Evolutionary conservation across 2,329 filamentous ascomycete species (phyloP).

Genomic region (Didymosphaeria variabile): DNA sequence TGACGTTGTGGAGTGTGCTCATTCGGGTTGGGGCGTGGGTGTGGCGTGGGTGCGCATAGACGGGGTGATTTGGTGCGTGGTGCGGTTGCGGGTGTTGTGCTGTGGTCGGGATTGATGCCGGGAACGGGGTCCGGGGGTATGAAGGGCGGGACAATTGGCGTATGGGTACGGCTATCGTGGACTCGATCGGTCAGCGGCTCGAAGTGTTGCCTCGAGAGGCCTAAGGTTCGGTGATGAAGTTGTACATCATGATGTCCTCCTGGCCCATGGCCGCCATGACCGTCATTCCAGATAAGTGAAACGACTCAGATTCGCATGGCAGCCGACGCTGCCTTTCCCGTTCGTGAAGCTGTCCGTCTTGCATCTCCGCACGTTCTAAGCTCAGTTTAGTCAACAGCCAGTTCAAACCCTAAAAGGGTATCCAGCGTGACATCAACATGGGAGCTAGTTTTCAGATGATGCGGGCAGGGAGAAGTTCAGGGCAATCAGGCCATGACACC

Average conservation of each 20-base stretch:
- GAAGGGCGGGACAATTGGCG: neutral
- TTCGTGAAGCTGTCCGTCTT: constrained; percentile 2
- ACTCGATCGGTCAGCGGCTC: neutral
- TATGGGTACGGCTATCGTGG: neutral
- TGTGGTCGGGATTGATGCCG: constrained; percentile 13
- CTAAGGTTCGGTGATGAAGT: neutral
- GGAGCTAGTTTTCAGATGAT: constrained; percentile 21
- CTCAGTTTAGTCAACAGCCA: constrained; percentile 29
- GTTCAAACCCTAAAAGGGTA: constrained; percentile 20
- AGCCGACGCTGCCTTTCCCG: constrained; percentile 10
- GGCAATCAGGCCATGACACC: constrained; percentile 47
- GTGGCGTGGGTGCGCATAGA: neutral
- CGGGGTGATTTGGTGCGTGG: constrained; percentile 12
- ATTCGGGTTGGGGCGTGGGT: constrained; percentile 14
- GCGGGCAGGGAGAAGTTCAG: constrained; percentile 18
- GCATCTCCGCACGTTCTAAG: constrained; percentile 8
- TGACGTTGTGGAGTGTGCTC: constrained; percentile 30
- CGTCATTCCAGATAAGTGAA: no score
- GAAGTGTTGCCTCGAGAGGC: neutral
- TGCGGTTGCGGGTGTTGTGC: neutral
- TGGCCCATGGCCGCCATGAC: neutral
- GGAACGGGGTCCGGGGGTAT: constrained; percentile 13
- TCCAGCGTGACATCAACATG: constrained; percentile 28
- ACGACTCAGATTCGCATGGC: neutral
- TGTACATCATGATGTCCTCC: neutral